Evolutionary conservation across 1,139 yeast species (phyloP).

Genomic region (Candida albicans): DNA sequence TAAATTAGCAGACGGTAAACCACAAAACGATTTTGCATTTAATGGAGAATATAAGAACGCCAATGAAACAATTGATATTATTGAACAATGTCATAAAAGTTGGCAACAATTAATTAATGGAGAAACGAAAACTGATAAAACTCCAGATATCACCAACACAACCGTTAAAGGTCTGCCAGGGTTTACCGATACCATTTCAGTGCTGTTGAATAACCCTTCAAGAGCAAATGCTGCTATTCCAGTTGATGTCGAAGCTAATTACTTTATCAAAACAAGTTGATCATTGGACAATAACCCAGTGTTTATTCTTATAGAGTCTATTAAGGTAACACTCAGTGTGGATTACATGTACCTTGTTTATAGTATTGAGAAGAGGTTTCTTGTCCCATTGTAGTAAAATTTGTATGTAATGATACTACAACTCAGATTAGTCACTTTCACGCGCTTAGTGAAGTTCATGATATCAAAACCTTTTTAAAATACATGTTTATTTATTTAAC

Average conservation of each 20-base stretch:
- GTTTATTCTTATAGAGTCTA: background rate
- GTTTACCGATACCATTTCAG: slow-evolving; percentile 17
- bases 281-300: background rate
- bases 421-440: too few species aligned
- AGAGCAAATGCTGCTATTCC: slow-evolving; percentile 32
- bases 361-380: too few species aligned
- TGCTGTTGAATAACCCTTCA: slow-evolving; percentile 17
- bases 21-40: slow-evolving; percentile 83
- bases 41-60: slow-evolving; percentile 76
- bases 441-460: too few species aligned
- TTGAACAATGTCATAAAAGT: slow-evolving; percentile 68
- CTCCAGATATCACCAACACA: slow-evolving; percentile 54
- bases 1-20: slow-evolving; percentile 90
- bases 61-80: slow-evolving; percentile 68
- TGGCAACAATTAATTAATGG: slow-evolving; percentile 67
- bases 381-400: too few species aligned
- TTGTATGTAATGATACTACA: too few species aligned
- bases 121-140: slow-evolving; percentile 49
- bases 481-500: background rate
- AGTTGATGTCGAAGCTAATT: slow-evolving; percentile 17
- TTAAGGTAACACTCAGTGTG: background rate
- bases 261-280: slow-evolving; percentile 13
- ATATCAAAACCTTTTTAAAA: background rate
- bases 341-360: background rate
- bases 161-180: slow-evolving; percentile 58